phyloP scores from a whole-genome alignment of 225 moss, liverwort and hornwort species.

The Marchantia polymorpha region DNA sequence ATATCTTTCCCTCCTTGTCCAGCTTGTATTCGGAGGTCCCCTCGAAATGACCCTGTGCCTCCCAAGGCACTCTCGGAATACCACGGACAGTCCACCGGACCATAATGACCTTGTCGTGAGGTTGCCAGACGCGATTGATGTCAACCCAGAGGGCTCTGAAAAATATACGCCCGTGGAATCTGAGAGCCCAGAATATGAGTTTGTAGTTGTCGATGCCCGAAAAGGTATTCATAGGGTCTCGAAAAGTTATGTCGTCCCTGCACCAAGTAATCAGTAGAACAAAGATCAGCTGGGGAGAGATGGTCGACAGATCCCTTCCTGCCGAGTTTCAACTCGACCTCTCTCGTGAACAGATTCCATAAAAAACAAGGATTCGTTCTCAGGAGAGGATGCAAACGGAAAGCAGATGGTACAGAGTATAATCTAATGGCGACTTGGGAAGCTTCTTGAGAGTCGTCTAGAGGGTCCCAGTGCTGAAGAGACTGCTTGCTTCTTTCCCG shows the following conservation, averaged over 20 bases:
- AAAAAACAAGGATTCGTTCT: no score
- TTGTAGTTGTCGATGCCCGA: slow-evolving; percentile 82
- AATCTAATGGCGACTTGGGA: no score
- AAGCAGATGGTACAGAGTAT: no score
- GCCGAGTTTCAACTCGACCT: no score
- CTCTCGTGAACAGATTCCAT: no score
- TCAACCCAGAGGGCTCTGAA: slow-evolving; percentile 94
- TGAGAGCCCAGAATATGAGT: slow-evolving; percentile 86
- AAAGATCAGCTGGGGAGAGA: background rate
- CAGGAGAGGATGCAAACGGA: no score
- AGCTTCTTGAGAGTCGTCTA: no score
- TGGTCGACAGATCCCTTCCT: background rate
- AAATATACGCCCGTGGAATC: slow-evolving; percentile 91
- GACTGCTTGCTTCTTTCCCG: no score
- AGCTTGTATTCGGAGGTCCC: slow-evolving; percentile 94
- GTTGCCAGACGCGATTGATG: slow-evolving; percentile 90
- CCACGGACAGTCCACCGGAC: slow-evolving; percentile 95
- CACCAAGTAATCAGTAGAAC: background rate
- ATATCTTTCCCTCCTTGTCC: slow-evolving; percentile 93
- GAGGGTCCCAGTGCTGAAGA: no score
- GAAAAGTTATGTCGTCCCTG: slow-evolving; percentile 91
- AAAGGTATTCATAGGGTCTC: slow-evolving; percentile 87
- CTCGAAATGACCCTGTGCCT: slow-evolving; percentile 93
- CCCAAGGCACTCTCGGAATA: slow-evolving; percentile 94
- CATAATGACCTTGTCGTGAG: slow-evolving; percentile 89